Evolutionary conservation across 495 filamentous ascomycete species (phyloP), one percentile per base, ranked within the genome.

Genomic region (Rusavskia elegans): DNA sequence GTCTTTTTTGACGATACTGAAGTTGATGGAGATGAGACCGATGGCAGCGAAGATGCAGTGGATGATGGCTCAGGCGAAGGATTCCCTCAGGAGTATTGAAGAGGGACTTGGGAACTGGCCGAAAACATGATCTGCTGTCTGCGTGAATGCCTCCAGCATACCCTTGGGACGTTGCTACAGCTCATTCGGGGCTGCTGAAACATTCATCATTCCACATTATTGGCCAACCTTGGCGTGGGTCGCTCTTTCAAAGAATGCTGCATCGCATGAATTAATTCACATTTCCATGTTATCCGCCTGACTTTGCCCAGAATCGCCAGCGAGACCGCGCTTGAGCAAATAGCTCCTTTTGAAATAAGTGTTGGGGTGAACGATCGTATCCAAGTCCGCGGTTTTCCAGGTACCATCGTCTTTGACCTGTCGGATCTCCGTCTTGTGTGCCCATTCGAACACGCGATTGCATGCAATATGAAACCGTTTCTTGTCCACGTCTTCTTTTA

Each of bases 281-380:
- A 56, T 38, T 45, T 59, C 57, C 57, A 59, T 55, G 20, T 51
- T 20, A 41, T 57, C 54, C 2, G 64, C 66, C 50, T 53, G 61
- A 1, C 16, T 38, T 30, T 46, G 37, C 32, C 38, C 45, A 30
- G 64, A 57, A 19, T 29, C 55, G 10, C 67, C 55, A 41, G 67
- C 69, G 13, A 61, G 59, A 40, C 64, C 56, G 40, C 88, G 81
- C 75, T 86, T 95, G 45, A 97, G 66, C 58, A 93, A 58, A 65
- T 85, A 97, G 61, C 87, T 90, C 55, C 89, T 76, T 73, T 92
- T 90, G 67, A 97, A 97, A 66, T 96, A 99, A 51, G 88, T 87
- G 65, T 99, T 99, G 10, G 93, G 93, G 65, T 99, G 93, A 19
- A 94, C 83, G 58, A 99, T 96, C 2, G 89, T 97, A 68, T 96